These are phyloP conservation scores for Mycena olivaceomarginata DNA, from an alignment of 768 basidiomycete genomes.

Conservation along the genomic window DNA sequence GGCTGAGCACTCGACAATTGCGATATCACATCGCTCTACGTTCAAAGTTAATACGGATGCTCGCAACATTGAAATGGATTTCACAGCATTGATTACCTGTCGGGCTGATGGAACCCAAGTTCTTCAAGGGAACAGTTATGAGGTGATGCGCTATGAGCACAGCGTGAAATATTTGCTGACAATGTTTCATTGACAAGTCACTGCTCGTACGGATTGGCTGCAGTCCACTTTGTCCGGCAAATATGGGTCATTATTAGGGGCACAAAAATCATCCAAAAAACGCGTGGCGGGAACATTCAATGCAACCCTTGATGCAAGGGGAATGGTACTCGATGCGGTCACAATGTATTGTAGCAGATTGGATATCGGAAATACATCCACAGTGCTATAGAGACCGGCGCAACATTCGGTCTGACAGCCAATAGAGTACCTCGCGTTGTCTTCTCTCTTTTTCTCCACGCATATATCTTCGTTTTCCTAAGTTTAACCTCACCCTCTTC, in stretches of 20 bases:
- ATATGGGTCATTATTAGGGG: constrained; percentile 43
- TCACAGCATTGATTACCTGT: constrained; percentile 45
- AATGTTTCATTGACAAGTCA: constrained; percentile 12
- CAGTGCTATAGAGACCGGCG: too few species aligned
- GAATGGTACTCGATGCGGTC: background rate
- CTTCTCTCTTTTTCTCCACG: too few species aligned
- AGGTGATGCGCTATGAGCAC: background rate
- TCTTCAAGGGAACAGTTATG: constrained; percentile 15
- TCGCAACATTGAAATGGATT: constrained; percentile 38
- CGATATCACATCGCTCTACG: constrained; percentile 48
- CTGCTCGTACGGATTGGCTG: constrained; percentile 43
- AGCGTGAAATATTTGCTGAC: too few species aligned
- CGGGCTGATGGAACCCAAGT: constrained; percentile 17
- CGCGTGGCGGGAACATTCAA: constrained; percentile 20
- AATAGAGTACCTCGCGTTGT: too few species aligned
- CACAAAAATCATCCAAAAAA: constrained; percentile 30
- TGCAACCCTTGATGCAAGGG: constrained; percentile 25
- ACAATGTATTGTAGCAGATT: background rate
- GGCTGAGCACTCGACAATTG: constrained; percentile 51
- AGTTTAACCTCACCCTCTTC: too few species aligned
- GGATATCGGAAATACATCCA: too few species aligned
- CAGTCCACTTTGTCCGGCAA: constrained; percentile 44
- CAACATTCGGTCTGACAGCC: too few species aligned
- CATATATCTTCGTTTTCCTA: too few species aligned
- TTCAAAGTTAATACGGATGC: constrained; percentile 38